phyloP scores from a whole-genome alignment of 257 asterid genomes.

The Solanum appendiculatum region DNA sequence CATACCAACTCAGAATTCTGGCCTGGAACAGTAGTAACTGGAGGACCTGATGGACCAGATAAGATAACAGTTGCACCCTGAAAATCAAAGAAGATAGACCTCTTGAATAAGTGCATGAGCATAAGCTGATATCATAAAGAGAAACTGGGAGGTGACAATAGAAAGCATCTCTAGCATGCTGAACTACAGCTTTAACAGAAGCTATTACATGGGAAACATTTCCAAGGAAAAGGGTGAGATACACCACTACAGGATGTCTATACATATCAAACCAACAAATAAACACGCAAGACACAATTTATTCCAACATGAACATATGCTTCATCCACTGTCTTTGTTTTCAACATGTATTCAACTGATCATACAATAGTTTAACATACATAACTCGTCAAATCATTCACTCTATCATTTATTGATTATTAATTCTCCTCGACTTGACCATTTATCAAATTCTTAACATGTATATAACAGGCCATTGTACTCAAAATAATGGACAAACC shows the following conservation, averaged over 20 bases:
- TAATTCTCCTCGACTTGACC: background rate
- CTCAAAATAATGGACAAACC: conserved; percentile 19
- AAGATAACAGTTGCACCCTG: too few species aligned
- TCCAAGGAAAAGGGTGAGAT: background rate
- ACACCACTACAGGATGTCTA: background rate
- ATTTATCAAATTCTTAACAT: background rate
- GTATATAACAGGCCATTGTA: background rate
- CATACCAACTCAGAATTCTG: conserved; percentile 88
- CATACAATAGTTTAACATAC: background rate
- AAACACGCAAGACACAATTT: background rate
- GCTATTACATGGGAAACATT: too few species aligned
- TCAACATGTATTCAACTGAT: background rate
- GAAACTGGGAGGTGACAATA: too few species aligned
- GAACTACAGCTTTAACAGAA: background rate
- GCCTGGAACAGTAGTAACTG: conserved; percentile 70
- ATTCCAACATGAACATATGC: background rate
- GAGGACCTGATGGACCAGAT: conserved; percentile 45
- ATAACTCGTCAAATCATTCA: background rate
- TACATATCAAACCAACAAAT: background rate
- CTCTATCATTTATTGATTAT: background rate
- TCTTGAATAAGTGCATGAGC: too few species aligned
- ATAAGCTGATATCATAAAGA: too few species aligned
- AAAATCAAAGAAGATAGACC: too few species aligned
- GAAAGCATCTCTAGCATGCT: background rate
- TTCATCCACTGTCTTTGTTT: background rate